Base-by-base conservation (phyloP, 768 basidiomycete genomes). In the Mycena crocata region DNA sequence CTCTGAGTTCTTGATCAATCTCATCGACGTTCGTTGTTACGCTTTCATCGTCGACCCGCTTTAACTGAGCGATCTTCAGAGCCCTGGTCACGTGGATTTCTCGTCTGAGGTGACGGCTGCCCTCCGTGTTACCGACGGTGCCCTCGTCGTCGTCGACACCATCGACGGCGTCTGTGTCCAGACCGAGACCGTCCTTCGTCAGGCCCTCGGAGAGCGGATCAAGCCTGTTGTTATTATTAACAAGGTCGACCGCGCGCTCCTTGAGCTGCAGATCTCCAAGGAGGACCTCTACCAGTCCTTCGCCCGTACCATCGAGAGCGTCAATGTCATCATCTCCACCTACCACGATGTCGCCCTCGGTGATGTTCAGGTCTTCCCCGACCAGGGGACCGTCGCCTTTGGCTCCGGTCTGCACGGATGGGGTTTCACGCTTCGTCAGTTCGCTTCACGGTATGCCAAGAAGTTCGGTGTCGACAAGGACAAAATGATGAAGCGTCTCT, bases 111-210 rank as follows among this genome's bases (percentile, higher is more conserved):
- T 99, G 75, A 99, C 98, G 4, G 98, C 98, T 65, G 98, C 98
- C 71, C 95, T 99, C 78, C 98, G 98, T 84, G 98, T 99, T 77
- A 99, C 98, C 71, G 98, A 99, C 70, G 98, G 97, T 86, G 98
- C 98, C 66, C 93, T 99, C 73, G 98, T 99, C 74, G 98, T 99
- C 80, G 98, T 99, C 77, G 98, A 99, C 83, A 98, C 95, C 81
- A 91, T 99, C 73, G 98, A 99, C 79, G 98, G 98, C 86, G 98
- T 99, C 77, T 99, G 97, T 80, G 98, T 99, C 45, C 98, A 99
- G 84, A 99, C 98, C 77, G 98, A 99, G 86, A 99, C 98, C 15
- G 98, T 99, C 59, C 89, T 99, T 65, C 95, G 98, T 74, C 98
- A 99, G 78, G 94, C 98, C 61, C 88, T 99, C 49, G 90, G 92